These are phyloP conservation scores for Neurospora sp. DNA, from an alignment of 495 filamentous ascomycete genomes.

Conservation along the genomic window DNA sequence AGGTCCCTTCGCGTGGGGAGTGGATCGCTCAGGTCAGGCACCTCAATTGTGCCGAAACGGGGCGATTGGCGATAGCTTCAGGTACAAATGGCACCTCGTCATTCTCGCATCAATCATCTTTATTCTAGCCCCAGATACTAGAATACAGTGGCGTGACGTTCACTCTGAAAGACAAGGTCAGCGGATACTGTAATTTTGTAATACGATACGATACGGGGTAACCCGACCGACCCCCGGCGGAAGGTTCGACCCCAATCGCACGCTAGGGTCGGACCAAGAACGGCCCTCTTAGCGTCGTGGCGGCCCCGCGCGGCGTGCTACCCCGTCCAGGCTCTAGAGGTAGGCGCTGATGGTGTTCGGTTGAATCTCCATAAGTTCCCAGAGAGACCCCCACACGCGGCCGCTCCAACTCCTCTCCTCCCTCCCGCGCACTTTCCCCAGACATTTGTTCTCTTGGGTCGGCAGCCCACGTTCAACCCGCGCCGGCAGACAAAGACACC, in stretches of 20 bases:
- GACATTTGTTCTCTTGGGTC: constrained; percentile 10
- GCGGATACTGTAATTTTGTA: background rate
- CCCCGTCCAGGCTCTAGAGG: background rate
- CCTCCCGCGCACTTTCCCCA: constrained; percentile 16
- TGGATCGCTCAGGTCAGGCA: background rate
- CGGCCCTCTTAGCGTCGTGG: background rate
- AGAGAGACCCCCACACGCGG: constrained; percentile 22
- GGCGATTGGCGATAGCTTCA: background rate
- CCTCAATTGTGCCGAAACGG: background rate
- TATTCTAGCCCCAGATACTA: background rate
- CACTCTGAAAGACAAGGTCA: background rate
- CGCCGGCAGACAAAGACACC: background rate
- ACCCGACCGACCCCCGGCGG: background rate
- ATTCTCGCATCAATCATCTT: too few relatives aligned
- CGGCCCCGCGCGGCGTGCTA: background rate
- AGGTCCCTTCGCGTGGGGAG: background rate
- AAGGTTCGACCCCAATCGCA: background rate
- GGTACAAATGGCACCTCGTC: background rate
- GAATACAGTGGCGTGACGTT: background rate
- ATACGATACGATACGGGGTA: background rate
- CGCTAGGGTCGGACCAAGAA: background rate
- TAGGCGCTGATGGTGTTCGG: background rate
- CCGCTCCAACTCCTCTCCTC: constrained; percentile 13
- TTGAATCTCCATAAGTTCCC: background rate
- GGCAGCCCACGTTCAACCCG: background rate